Evolutionary conservation across 345 rosid species (phyloP).

Genomic region (Triadica sebifera): DNA sequence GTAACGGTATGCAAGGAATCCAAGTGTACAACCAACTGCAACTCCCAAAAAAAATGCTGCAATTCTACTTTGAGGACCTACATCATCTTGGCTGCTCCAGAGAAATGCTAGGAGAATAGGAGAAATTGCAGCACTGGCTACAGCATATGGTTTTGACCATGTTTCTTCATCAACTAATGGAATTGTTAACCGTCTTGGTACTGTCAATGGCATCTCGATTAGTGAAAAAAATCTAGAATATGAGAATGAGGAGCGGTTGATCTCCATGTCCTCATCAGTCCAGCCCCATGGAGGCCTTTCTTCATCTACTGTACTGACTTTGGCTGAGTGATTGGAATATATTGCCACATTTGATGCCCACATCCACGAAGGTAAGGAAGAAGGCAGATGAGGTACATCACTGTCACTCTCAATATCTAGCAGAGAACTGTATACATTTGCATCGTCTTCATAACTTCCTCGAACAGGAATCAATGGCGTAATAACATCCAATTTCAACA

Average conservation of each 20-base stretch:
- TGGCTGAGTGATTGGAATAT: conserved; percentile 53
- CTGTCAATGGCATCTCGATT: conserved; percentile 64
- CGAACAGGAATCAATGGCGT: conserved; percentile 37
- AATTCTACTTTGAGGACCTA: conserved; percentile 30
- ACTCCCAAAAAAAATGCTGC: conserved; percentile 41
- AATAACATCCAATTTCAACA: conserved; percentile 36
- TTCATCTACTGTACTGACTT: conserved; percentile 26
- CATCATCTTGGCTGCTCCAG: conserved; percentile 56
- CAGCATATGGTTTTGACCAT: conserved; percentile 81
- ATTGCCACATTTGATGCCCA: conserved; percentile 79
- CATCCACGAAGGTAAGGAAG: conserved; percentile 73
- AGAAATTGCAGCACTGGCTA: conserved; percentile 69
- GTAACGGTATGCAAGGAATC: conserved; percentile 46
- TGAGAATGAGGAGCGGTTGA: conserved; percentile 5
- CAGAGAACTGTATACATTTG: conserved; percentile 37
- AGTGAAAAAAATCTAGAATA: conserved; percentile 45
- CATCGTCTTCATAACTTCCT: conserved; percentile 24
- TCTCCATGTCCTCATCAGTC: conserved; percentile 19
- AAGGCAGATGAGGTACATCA: conserved; percentile 49
- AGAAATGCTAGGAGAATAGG: conserved; percentile 65
- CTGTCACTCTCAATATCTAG: conserved; percentile 50
- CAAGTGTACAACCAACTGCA: conserved; percentile 49
- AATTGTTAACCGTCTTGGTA: conserved; percentile 79
- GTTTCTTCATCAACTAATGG: conserved; percentile 65
- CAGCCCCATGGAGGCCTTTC: conserved; percentile 35